Evolutionary conservation across 2,329 filamentous ascomycete species (phyloP).

Genomic region (Nemania sp.): DNA sequence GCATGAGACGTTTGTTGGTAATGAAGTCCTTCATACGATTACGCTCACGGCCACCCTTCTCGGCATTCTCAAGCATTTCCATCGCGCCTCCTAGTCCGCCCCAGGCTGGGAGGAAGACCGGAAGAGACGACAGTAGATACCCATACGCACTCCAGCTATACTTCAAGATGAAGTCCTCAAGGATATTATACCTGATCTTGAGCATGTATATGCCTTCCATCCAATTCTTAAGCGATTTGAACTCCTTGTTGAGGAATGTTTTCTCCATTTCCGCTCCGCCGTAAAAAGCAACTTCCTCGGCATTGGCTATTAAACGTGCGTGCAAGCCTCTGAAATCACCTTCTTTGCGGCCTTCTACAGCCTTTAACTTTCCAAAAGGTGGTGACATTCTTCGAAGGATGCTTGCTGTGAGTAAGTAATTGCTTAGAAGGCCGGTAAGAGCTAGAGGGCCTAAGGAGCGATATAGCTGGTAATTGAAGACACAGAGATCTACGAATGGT

Average conservation of each 20-base stretch:
- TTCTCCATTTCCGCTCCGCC: slow-evolving; percentile 96
- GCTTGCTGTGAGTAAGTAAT: slow-evolving; percentile 94
- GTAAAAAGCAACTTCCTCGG: slow-evolving; percentile 98
- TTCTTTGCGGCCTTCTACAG: slow-evolving; percentile 93
- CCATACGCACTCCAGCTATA: slow-evolving; percentile 99
- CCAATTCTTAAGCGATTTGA: slow-evolving; percentile 92
- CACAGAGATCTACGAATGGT: slow-evolving; percentile 93
- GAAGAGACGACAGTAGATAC: slow-evolving; percentile 91
- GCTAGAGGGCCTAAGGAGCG: slow-evolving; percentile 90
- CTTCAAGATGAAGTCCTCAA: slow-evolving; percentile 97
- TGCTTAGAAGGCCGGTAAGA: slow-evolving; percentile 85
- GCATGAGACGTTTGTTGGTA: slow-evolving; percentile 98
- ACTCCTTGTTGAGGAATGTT: slow-evolving; percentile 89
- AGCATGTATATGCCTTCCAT: slow-evolving; percentile 99
- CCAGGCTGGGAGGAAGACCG: slow-evolving; percentile 94
- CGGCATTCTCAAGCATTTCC: slow-evolving; percentile 68
- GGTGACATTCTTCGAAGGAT: slow-evolving; percentile 89
- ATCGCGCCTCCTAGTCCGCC: slow-evolving; percentile 81
- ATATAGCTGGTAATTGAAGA: slow-evolving; percentile 98
- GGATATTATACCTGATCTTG: slow-evolving; percentile 98
- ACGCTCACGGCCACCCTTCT: slow-evolving; percentile 74
- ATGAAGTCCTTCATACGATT: slow-evolving; percentile 98
- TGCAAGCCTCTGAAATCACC: slow-evolving; percentile 94
- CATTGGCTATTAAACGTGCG: slow-evolving; percentile 92
- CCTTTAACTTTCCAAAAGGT: slow-evolving; percentile 96